These are phyloP conservation scores for Neofusicoccum parvum DNA, from an alignment of 2,329 filamentous ascomycete species.

Conservation along the genomic window DNA sequence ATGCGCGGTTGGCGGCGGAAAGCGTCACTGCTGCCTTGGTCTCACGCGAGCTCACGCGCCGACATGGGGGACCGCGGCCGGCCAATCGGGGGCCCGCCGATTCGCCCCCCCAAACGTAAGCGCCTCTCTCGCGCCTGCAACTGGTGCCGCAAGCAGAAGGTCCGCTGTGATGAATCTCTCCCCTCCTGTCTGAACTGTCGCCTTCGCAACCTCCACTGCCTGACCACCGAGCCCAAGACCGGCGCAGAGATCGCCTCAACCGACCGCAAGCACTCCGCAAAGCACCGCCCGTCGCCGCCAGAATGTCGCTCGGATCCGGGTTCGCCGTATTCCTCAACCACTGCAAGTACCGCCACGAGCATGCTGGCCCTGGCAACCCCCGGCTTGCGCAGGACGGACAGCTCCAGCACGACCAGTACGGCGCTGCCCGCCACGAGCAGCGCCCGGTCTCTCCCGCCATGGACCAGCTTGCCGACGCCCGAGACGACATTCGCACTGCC, in stretches of 20 bases:
- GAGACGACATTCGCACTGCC: constrained; percentile 1
- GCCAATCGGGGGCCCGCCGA: constrained; percentile 4
- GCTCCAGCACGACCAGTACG: not conserved
- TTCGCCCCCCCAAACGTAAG: constrained; percentile 16
- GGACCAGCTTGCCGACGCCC: not conserved
- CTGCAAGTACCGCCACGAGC: constrained; percentile 16
- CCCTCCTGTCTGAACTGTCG: constrained; percentile 20
- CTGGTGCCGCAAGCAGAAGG: constrained; percentile 23
- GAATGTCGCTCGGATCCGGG: constrained; percentile 14
- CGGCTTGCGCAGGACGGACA: not conserved
- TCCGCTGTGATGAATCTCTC: constrained; percentile 24
- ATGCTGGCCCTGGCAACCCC: not conserved
- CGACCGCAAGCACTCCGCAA: constrained; percentile 2
- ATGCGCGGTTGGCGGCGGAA: not conserved
- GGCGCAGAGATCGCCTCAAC: not conserved
- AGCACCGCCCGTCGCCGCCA: not conserved
- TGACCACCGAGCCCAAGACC: constrained; percentile 21
- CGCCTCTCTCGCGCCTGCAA: constrained; percentile 25
- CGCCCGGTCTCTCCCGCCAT: not conserved
- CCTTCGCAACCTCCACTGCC: constrained; percentile 19
- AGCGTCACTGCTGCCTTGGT: not conserved
- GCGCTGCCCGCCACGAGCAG: not conserved
- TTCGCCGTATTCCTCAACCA: constrained; percentile 19
- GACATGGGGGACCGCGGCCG: not conserved
- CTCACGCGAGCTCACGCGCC: constrained; percentile 10